Evolutionary conservation across 1,284 basidiomycete genomes (phyloP).

Genomic region (Albatrellus sp.): DNA sequence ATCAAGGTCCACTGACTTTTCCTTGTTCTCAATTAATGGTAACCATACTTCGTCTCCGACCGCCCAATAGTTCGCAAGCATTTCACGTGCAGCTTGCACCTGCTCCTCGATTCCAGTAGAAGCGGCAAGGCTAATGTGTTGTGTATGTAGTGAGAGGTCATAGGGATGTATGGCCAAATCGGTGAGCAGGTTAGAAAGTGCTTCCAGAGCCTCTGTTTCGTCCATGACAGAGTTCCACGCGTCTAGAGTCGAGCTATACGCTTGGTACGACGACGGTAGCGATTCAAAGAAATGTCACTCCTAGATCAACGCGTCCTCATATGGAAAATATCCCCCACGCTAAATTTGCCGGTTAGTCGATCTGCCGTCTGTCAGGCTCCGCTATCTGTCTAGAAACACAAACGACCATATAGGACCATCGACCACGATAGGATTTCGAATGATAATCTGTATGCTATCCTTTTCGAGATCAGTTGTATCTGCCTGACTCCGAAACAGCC

Average conservation of each 20-base stretch:
- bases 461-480: not conserved
- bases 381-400: too few relatives aligned
- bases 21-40: constrained; percentile 44
- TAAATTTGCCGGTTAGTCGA: too few relatives aligned
- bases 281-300: too few relatives aligned
- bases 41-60: constrained; percentile 59
- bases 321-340: too few relatives aligned
- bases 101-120: constrained; percentile 46
- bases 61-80: constrained; percentile 49
- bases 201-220: constrained; percentile 36
- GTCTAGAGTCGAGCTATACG: too few relatives aligned
- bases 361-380: too few relatives aligned
- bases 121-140: constrained; percentile 49
- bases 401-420: too few relatives aligned
- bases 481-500: not conserved
- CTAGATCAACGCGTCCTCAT: too few relatives aligned
- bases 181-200: constrained; percentile 44
- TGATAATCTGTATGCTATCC: not conserved
- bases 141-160: constrained; percentile 45
- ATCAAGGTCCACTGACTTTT: constrained; percentile 32
- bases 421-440: not conserved
- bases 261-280: too few relatives aligned
- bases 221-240: constrained; percentile 14
- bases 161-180: constrained; percentile 46
- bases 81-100: constrained; percentile 47